These are phyloP conservation scores for Podosphaera fusca DNA, from an alignment of 2,329 filamentous ascomycete genomes.

Conservation along the genomic window DNA sequence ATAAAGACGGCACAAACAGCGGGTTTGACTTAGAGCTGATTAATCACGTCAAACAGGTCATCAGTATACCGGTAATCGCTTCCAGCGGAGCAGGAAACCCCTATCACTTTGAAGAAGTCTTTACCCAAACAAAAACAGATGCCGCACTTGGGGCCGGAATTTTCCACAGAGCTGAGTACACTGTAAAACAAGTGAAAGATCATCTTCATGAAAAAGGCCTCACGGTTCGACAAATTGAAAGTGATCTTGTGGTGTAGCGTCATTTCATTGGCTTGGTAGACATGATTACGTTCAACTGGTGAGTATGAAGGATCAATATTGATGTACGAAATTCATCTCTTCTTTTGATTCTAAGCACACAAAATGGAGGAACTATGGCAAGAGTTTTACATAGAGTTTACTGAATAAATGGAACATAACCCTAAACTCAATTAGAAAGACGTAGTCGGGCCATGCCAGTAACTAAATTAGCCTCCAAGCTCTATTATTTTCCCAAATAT, in stretches of 20 bases:
- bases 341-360: no score
- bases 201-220: conserved; percentile 48
- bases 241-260: conserved; percentile 1
- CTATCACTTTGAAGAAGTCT: conserved; percentile 75
- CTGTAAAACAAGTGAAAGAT: conserved; percentile 82
- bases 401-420: no score
- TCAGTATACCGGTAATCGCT: conserved; percentile 85
- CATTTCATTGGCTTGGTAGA: no score
- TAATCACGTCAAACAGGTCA: conserved; percentile 60
- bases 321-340: no score
- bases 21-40: conserved; percentile 92
- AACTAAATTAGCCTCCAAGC: no score
- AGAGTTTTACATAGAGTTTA: no score
- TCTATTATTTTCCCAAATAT: no score
- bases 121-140: conserved; percentile 64
- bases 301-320: no score
- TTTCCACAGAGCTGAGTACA: conserved; percentile 92
- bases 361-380: no score
- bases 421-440: no score
- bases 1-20: conserved; percentile 82
- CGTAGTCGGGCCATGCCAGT: no score
- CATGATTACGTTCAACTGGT: no score
- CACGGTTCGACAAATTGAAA: conserved; percentile 57
- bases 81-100: conserved; percentile 81
- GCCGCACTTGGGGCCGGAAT: conserved; percentile 89